Percentiles rank a stretch among this genome's conserved stretches.
These are phyloP conservation scores for Aspergillus taichungensis DNA, from an alignment of 495 filamentous ascomycete species.

Conservation along the genomic window DNA sequence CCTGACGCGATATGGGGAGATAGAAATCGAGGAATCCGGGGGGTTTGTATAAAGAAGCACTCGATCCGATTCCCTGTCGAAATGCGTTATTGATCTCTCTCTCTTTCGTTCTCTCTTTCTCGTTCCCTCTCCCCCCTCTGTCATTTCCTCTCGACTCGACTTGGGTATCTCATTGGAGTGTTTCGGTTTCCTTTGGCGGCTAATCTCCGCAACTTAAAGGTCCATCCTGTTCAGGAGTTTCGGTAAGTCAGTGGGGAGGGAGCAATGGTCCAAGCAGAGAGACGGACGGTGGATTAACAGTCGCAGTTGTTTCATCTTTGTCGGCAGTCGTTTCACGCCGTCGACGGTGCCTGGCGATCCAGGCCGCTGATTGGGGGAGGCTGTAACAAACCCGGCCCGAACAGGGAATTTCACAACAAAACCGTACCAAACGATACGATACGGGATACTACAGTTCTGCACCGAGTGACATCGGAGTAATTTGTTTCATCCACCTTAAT, in stretches of 20 bases:
- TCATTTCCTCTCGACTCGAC: neutral
- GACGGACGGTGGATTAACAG: too few species aligned
- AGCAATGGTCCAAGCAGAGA: too few species aligned
- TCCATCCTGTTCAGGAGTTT: too few species aligned
- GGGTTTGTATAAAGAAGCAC: too few species aligned
- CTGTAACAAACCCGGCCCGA: neutral
- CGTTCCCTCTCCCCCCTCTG: neutral
- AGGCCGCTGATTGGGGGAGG: conserved; percentile 19
- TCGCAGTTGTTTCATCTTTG: conserved; percentile 23
- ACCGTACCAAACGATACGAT: neutral
- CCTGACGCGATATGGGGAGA: too few species aligned
- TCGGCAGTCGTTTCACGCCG: conserved; percentile 26
- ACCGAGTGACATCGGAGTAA: too few species aligned
- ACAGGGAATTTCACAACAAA: conserved; percentile 1
- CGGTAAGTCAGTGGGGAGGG: too few species aligned
- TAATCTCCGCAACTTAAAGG: too few species aligned
- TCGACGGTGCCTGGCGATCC: conserved; percentile 1
- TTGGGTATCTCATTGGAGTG: too few species aligned
- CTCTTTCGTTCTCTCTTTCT: conserved; percentile 1
- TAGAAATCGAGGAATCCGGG: too few species aligned
- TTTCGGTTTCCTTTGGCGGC: too few species aligned
- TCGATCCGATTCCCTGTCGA: neutral
- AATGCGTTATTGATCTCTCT: conserved; percentile 1
- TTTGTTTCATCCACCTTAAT: too few species aligned
- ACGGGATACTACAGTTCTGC: neutral